Base-by-base conservation (phyloP, 768 basidiomycete species). In the Pholiota microspora region DNA sequence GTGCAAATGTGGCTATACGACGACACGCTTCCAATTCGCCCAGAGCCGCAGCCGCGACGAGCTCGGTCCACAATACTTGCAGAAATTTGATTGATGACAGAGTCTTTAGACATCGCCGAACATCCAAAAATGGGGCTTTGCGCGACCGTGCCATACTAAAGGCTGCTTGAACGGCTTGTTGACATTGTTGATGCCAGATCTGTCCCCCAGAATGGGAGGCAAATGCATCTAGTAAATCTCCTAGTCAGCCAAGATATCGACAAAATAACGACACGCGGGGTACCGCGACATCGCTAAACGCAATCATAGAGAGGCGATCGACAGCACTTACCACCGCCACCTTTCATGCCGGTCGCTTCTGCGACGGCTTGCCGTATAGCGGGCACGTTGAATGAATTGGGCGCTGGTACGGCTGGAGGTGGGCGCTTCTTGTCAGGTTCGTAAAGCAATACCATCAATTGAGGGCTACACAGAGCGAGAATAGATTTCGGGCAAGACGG, bases 31-130 rank as follows among this genome's bases (percentile, higher is more conserved):
- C 88, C 38, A 80, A 73, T 55, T 85, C 83, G 28, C 84, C 82
- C 7, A 80, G 72, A 57, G 71, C 79, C 16, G 84, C 80, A 2
- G 81, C 73, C 21, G 71, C 65, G 27, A 74, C 68, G 28, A 90
- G 69, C 63, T 90, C 87, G 12, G 73, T 71, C 89, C 90, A 93
- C n/a, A 92, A 72, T 1, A 80, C 62, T 23, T 77, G 68, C 31
- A 92, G 75, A 62, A 92, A 90, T 55, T 79, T 76, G 7, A 79
- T 77, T 3, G 87, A 83, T 3, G 82, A 69, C 0, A 74, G 72
- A 53, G 81, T 69, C 38, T 78, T 78, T n/a, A 90, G 73, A 60
- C 85, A 89, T 24, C 82, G 78, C 45, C 82, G 77, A 32, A 92
- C 73, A 60, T 92, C 86, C 49, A 93, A 72, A 38, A 70, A 75